Evolutionary conservation across 352 stramenopile species (phyloP), one percentile per base, ranked within the genome.

Genomic region (Phytophthora meadii): DNA sequence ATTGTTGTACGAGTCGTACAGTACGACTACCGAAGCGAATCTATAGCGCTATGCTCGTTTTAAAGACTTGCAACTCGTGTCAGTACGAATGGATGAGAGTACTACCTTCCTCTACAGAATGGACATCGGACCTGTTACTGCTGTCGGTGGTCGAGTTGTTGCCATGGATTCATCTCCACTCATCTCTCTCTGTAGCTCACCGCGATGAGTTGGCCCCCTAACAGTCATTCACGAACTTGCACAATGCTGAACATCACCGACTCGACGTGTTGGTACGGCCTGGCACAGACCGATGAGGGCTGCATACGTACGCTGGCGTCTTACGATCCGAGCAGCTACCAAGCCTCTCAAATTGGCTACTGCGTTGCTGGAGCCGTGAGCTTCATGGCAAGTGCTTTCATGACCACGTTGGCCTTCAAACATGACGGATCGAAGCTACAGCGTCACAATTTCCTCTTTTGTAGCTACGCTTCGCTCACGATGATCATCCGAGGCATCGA

Each of bases 231-330:
- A 42, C 19, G 14, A 54, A 65, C 24, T 65, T 65, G 17, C 22
- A 19, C 42, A 49, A 63, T 58, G 61, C 15, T 53, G 17, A 77
- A 77, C n/a, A 68, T 77, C 51, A 77, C 69, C n/a, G 64, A 73
- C 42, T 46, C 59, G 3, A 78, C 60, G 2, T 75, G 65, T 57
- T 42, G 27, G 44, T 75, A 61, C 14, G 65, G 66, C 5, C 49
- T 72, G 14, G 61, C 60, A 7, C 53, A 65, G 37, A 68, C 54
- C 2, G 28, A 54, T 5, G 40, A 40, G n/a, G 69, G 58, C 0
- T 77, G 58, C 34, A 48, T 59, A 17, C 48, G 64, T 40, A 71
- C 64, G 34, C 32, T 77, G 15, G 64, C 54, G 12, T 70, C 54
- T 9, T 77, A 65, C 34, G 49, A 74, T 15, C 46, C 57, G n/a